phyloP scores from a whole-genome alignment of 1,139 yeast species.

The Candida dubliniensis region DNA sequence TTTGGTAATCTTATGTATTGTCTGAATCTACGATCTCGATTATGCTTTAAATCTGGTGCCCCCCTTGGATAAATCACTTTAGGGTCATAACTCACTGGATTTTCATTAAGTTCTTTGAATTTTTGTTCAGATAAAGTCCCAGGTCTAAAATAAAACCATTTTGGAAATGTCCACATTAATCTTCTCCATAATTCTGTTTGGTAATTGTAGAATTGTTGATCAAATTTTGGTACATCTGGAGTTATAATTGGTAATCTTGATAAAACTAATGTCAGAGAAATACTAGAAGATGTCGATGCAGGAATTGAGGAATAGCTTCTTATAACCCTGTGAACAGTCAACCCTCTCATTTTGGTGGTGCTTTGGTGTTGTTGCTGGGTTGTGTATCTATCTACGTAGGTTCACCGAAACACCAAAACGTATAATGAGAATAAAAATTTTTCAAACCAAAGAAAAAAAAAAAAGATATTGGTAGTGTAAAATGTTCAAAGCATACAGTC shows the following conservation, averaged over 20 bases:
- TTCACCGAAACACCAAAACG: too few relatives aligned
- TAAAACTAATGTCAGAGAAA: constrained; percentile 54
- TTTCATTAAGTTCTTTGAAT: constrained; percentile 71
- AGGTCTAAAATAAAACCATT: constrained; percentile 85
- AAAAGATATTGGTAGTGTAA: neutral
- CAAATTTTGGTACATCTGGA: constrained; percentile 72
- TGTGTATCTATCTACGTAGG: too few relatives aligned
- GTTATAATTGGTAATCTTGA: constrained; percentile 85
- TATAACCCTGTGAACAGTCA: constrained; percentile 1
- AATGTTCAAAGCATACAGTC: neutral
- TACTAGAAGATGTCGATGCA: constrained; percentile 12
- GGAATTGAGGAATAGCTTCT: constrained; percentile 3
- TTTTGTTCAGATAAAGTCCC: constrained; percentile 89
- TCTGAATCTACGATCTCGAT: constrained; percentile 83
- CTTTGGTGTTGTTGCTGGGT: too few relatives aligned
- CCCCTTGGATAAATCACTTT: constrained; percentile 81
- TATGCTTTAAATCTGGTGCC: constrained; percentile 80
- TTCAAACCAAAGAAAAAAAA: neutral
- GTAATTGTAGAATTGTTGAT: constrained; percentile 73
- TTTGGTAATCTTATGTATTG: constrained; percentile 75
- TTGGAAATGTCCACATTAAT: constrained; percentile 97
- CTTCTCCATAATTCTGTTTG: constrained; percentile 85
- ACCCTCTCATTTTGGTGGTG: neutral
- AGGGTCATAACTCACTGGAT: constrained; percentile 71
- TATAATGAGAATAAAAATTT: neutral